These are phyloP conservation scores for Eremochloa ophiuroides DNA, from an alignment of 176 grass and related monocot species.

Conservation along the genomic window DNA sequence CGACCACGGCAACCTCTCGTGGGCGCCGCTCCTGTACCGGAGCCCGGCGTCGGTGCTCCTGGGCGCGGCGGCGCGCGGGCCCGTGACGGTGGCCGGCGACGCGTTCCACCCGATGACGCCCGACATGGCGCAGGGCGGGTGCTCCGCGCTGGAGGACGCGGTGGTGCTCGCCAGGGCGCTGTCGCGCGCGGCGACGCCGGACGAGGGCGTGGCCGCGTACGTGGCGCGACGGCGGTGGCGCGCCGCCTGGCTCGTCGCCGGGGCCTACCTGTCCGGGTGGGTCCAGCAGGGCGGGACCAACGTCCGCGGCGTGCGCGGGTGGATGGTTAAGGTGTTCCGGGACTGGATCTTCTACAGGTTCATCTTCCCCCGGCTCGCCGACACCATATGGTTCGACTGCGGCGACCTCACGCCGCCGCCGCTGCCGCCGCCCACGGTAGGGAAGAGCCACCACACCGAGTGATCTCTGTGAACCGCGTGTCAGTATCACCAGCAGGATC, in stretches of 20 bases:
- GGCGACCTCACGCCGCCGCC: slow-evolving; percentile 7
- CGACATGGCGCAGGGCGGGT: slow-evolving; percentile 52
- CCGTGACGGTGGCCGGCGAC: slow-evolving; percentile 51
- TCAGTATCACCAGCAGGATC: background rate
- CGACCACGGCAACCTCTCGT: slow-evolving; percentile 33
- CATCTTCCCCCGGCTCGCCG: slow-evolving; percentile 38
- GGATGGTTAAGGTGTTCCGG: slow-evolving; percentile 27
- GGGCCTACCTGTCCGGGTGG: slow-evolving; percentile 32
- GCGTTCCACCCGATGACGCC: slow-evolving; percentile 62
- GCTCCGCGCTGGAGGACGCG: slow-evolving; percentile 54
- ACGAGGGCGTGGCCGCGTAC: slow-evolving; percentile 24
- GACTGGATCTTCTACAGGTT: slow-evolving; percentile 52
- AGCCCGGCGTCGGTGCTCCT: slow-evolving; percentile 22
- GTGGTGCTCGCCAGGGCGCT: slow-evolving; percentile 32
- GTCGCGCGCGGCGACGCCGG: background rate
- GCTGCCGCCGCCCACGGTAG: background rate
- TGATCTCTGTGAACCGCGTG: background rate
- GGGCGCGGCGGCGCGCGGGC: background rate
- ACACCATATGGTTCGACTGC: slow-evolving; percentile 43
- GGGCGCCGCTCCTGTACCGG: slow-evolving; percentile 48
- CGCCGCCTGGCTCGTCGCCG: slow-evolving; percentile 33
- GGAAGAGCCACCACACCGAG: background rate
- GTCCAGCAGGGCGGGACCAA: slow-evolving; percentile 45
- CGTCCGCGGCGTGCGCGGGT: slow-evolving; percentile 12
- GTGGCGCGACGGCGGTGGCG: slow-evolving; percentile 18